These are phyloP conservation scores for Pyrus hybrid DNA, from an alignment of 331 rosid species.

Conservation along the genomic window DNA sequence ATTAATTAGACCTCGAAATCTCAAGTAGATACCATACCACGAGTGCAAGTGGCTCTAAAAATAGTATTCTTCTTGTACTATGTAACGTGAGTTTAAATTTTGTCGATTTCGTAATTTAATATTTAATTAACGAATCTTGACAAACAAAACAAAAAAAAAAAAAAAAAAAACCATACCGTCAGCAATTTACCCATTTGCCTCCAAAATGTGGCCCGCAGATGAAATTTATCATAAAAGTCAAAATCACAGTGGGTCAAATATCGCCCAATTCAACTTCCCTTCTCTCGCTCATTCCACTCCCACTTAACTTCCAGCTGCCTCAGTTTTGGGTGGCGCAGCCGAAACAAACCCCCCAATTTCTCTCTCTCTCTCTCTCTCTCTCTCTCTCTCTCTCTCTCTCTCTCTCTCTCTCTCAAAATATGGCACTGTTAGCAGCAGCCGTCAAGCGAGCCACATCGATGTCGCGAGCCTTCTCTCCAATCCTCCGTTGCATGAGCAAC, in stretches of 20 bases:
- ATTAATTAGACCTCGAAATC: too few relatives aligned
- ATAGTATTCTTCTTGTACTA: fast-evolving
- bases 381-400: background rate
- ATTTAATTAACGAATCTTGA: too few relatives aligned
- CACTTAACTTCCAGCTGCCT: background rate
- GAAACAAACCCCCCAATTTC: background rate
- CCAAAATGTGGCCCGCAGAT: background rate
- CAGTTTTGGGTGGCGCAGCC: background rate
- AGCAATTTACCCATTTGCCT: too few relatives aligned
- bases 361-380: background rate
- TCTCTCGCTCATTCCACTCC: background rate
- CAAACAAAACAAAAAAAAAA: too few relatives aligned
- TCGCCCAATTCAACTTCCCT: background rate
- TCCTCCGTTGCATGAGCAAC: slow-evolving; percentile 47
- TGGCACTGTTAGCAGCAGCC: slow-evolving; percentile 7
- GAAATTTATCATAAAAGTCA: background rate
- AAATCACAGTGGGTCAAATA: background rate
- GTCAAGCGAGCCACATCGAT: slow-evolving; percentile 6
- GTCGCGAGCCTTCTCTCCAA: background rate
- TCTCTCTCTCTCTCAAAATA: background rate
- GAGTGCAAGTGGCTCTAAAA: too few relatives aligned
- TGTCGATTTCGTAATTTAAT: too few relatives aligned
- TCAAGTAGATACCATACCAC: too few relatives aligned
- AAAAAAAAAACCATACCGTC: too few relatives aligned
- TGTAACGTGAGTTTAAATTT: fast-evolving